Percentiles rank a stretch among this genome's conserved stretches.
These are phyloP conservation scores for Aspergillus tamarii DNA, from an alignment of 2,329 filamentous ascomycete genomes.

Conservation along the genomic window DNA sequence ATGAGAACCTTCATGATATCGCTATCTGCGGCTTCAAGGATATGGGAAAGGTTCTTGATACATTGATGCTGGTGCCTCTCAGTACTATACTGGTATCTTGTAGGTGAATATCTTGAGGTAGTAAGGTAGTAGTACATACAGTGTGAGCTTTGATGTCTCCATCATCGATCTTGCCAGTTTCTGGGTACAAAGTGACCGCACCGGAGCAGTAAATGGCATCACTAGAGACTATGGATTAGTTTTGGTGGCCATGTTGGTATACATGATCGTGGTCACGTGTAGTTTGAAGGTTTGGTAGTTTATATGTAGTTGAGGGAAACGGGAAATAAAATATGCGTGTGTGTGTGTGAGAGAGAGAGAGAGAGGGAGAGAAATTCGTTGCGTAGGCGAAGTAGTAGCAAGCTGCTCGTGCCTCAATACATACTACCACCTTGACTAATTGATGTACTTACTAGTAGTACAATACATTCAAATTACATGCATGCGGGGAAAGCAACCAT, in stretches of 20 bases:
- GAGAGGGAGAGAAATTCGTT: too few relatives aligned
- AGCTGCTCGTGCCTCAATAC: too few relatives aligned
- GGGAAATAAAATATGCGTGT: background rate
- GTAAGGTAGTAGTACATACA: constrained; percentile 39
- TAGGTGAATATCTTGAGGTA: background rate
- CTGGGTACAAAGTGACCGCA: constrained; percentile 60
- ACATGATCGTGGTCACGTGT: too few relatives aligned
- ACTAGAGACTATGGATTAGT: constrained; percentile 60
- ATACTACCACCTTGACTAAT: too few relatives aligned
- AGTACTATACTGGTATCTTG: background rate
- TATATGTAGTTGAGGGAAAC: too few relatives aligned
- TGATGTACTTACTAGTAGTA: too few relatives aligned
- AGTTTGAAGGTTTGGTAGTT: too few relatives aligned
- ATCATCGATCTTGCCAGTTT: constrained; percentile 58
- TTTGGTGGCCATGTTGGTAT: constrained; percentile 39
- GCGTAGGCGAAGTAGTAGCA: background rate
- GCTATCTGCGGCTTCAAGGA: constrained; percentile 65
- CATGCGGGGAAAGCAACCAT: background rate
- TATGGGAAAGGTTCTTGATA: constrained; percentile 61
- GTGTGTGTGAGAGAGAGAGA: background rate
- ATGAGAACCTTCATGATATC: constrained; percentile 66
- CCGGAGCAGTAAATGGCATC: constrained; percentile 74
- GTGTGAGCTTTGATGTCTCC: constrained; percentile 60
- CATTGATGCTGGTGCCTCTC: constrained; percentile 50
- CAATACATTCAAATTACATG: background rate